These are phyloP conservation scores for Ophiocordyceps unilateralis DNA, from an alignment of 2,329 filamentous ascomycete genomes.

Conservation along the genomic window DNA sequence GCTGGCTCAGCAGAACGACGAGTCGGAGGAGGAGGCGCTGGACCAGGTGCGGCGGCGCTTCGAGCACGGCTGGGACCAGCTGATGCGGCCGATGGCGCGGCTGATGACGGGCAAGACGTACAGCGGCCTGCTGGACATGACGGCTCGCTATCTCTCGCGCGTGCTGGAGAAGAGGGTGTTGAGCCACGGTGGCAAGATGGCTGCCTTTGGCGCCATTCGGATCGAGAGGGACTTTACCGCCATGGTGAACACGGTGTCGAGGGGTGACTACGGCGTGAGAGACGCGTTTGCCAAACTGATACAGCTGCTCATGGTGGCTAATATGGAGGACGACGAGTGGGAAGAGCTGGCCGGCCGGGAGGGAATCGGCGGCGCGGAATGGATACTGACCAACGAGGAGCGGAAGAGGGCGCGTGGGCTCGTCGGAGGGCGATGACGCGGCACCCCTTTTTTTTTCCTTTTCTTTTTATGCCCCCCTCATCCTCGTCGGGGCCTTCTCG, in stretches of 20 bases:
- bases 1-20: conserved; percentile 33
- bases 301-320: conserved; percentile 73
- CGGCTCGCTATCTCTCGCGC: conserved; percentile 56
- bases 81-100: conserved; percentile 71
- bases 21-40: conserved; percentile 33
- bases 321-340: conserved; percentile 95
- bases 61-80: conserved; percentile 65
- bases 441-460: too few species aligned
- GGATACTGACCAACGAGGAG: conserved; percentile 59
- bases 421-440: conserved; percentile 23
- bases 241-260: conserved; percentile 50
- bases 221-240: conserved; percentile 72
- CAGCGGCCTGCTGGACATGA: conserved; percentile 55
- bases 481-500: too few species aligned
- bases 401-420: conserved; percentile 54
- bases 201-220: conserved; percentile 63
- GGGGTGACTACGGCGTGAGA: conserved; percentile 58
- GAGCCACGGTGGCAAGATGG: conserved; percentile 62
- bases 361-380: conserved; percentile 48
- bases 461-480: too few species aligned
- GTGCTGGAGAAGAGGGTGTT: conserved; percentile 79
- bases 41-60: conserved; percentile 66
- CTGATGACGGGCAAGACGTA: conserved; percentile 68
- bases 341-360: conserved; percentile 45
- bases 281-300: conserved; percentile 60